Evolutionary conservation across 192 early-diverging fungal species (phyloP).

Genomic region (Entophlyctis helioformis): DNA sequence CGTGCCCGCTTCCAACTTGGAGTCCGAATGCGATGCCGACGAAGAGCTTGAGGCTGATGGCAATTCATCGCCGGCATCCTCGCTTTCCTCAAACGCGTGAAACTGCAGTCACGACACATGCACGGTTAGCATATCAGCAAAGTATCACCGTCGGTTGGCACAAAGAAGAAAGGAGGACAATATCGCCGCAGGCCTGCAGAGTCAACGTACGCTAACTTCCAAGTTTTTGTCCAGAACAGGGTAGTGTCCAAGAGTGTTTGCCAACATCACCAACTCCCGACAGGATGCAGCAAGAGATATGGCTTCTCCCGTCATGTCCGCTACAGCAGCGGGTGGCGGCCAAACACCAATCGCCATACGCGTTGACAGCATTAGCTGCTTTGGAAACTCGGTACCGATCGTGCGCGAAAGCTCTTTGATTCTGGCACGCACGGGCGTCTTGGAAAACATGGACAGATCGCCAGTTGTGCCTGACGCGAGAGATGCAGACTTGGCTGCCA

Average conservation of each 20-base stretch:
- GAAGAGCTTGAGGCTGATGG: too few species aligned
- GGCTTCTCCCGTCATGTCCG: conserved; percentile 36
- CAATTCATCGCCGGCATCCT: too few species aligned
- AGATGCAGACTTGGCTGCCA: too few species aligned
- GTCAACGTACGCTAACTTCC: conserved; percentile 15
- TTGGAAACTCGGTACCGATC: conserved; percentile 19
- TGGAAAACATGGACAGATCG: conserved; percentile 8
- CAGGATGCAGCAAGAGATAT: conserved; percentile 18
- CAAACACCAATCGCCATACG: conserved; percentile 41
- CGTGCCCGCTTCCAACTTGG: too few species aligned
- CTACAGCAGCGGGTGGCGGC: conserved; percentile 33
- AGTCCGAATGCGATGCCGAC: too few species aligned
- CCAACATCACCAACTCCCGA: conserved; percentile 18
- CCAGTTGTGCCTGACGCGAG: too few species aligned
- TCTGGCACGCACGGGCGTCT: conserved; percentile 3
- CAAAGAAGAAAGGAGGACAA: too few species aligned
- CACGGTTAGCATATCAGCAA: too few species aligned
- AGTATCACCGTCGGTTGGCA: too few species aligned
- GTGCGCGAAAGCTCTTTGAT: conserved; percentile 10
- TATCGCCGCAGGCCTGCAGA: neutral
- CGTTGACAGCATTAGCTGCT: conserved; percentile 33
- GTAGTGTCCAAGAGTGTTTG: conserved; percentile 26
- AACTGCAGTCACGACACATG: too few species aligned
- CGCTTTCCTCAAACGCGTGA: too few species aligned
- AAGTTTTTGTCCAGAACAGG: conserved; percentile 22